Conservation (phyloP, 73 alveolate species). For the Paramecium primaurelia region DNA sequence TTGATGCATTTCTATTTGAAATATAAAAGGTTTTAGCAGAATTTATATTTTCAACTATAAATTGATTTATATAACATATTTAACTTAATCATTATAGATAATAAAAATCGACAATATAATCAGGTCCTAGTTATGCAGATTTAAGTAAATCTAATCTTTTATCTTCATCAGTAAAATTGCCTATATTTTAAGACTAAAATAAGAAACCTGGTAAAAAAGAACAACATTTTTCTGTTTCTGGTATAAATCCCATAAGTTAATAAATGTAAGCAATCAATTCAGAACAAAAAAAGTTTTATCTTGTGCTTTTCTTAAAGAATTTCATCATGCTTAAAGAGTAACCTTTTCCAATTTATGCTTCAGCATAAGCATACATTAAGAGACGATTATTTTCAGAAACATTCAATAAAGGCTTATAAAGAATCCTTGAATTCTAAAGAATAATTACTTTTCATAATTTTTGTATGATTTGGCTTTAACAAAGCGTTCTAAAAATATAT, state of each 20-base stretch:
- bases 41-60: neutral
- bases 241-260: neutral
- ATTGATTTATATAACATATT: neutral
- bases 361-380: neutral
- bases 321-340: slow-evolving; percentile 32
- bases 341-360: slow-evolving; percentile 14
- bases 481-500: neutral
- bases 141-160: neutral
- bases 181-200: neutral
- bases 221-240: slow-evolving; percentile 20
- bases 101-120: slow-evolving; percentile 15
- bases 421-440: neutral
- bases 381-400: neutral
- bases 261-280: slow-evolving; percentile 34
- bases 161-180: slow-evolving; percentile 30
- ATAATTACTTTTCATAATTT: slow-evolving; percentile 27
- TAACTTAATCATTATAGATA: neutral
- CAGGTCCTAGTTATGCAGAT: neutral
- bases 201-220: slow-evolving; percentile 9
- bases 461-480: neutral
- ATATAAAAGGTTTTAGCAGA: neutral
- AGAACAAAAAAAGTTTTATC: slow-evolving; percentile 46
- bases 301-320: neutral
- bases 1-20: slow-evolving; percentile 15
- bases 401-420: neutral